These are phyloP conservation scores for Cladosporium halotolerans DNA, from an alignment of 2,329 filamentous ascomycete genomes.

Conservation along the genomic window DNA sequence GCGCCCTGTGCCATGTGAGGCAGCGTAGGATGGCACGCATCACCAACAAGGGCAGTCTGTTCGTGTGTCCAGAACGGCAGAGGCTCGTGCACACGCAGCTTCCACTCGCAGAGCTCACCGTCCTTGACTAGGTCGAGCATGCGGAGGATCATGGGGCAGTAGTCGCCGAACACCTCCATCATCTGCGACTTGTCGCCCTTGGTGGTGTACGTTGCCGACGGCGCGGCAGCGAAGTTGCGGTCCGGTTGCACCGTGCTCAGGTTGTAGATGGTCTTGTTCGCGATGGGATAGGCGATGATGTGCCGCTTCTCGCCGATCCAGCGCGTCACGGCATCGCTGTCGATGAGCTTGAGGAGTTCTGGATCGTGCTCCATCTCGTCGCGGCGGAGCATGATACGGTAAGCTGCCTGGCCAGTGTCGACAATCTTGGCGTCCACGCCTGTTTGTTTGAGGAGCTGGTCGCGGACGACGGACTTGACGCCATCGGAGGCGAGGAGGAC, in stretches of 20 bases:
- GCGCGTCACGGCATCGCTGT: constrained; percentile 60
- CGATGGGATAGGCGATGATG: constrained; percentile 72
- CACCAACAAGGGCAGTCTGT: constrained; percentile 49
- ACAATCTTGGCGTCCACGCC: constrained; percentile 51
- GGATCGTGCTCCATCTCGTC: constrained; percentile 61
- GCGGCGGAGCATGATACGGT: constrained; percentile 69
- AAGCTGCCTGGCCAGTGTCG: constrained; percentile 70
- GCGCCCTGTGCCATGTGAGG: constrained; percentile 60
- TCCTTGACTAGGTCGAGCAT: constrained; percentile 57
- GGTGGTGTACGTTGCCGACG: constrained; percentile 57
- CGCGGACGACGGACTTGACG: constrained; percentile 42
- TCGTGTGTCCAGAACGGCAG: constrained; percentile 56
- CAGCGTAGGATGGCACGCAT: constrained; percentile 58
- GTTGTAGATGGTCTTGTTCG: constrained; percentile 62
- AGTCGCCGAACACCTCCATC: constrained; percentile 54
- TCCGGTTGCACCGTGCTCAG: constrained; percentile 58
- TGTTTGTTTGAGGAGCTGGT: constrained; percentile 50
- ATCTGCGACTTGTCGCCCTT: constrained; percentile 55
- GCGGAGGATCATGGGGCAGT: constrained; percentile 54
- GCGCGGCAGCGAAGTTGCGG: constrained; percentile 52
- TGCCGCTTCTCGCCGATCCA: constrained; percentile 73
- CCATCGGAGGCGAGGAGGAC: constrained; percentile 43
- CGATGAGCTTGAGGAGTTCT: constrained; percentile 60
- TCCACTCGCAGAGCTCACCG: constrained; percentile 63
- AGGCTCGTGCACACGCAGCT: constrained; percentile 55